These are phyloP conservation scores for Penicillium concentricum DNA, from an alignment of 2,329 filamentous ascomycete genomes.

Conservation along the genomic window DNA sequence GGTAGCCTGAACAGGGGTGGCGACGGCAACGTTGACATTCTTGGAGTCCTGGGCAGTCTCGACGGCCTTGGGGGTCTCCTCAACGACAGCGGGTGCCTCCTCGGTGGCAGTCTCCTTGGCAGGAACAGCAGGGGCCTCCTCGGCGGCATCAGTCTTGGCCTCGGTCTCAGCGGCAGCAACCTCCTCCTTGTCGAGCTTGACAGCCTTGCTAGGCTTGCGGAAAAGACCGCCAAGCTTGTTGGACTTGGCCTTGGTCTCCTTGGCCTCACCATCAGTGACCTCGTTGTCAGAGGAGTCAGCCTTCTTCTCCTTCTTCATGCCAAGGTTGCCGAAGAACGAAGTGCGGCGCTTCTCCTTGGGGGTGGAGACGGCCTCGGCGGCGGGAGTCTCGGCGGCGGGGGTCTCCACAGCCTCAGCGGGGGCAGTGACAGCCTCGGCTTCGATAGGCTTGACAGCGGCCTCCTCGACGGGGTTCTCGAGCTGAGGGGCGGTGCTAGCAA, in stretches of 20 bases:
- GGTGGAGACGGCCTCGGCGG: constrained; percentile 34
- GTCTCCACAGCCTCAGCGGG: constrained; percentile 40
- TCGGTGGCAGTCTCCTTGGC: constrained; percentile 27
- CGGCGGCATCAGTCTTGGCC: constrained; percentile 33
- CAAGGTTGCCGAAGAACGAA: constrained; percentile 56
- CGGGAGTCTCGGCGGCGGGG: constrained; percentile 29
- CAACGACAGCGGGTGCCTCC: constrained; percentile 16
- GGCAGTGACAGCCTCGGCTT: constrained; percentile 46
- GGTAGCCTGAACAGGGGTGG: constrained; percentile 43
- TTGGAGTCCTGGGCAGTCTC: constrained; percentile 35
- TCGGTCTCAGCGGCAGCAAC: constrained; percentile 33
- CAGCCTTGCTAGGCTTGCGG: constrained; percentile 50
- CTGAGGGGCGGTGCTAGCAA: constrained; percentile 51
- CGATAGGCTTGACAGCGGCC: constrained; percentile 37
- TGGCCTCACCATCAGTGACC: constrained; percentile 47
- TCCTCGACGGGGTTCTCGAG: constrained; percentile 47
- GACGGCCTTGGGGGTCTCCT: constrained; percentile 26
- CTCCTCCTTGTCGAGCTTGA: constrained; percentile 45
- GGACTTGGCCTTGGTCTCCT: constrained; percentile 41
- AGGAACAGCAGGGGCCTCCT: constrained; percentile 23
- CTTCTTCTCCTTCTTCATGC: constrained; percentile 54
- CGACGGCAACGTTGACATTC: constrained; percentile 33
- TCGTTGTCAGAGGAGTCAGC: constrained; percentile 49
- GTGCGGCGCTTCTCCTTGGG: constrained; percentile 51
- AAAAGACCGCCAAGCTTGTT: constrained; percentile 50